Evolutionary conservation across 2,329 filamentous ascomycete species (phyloP).

Genomic region (Aspergillus fischeri): DNA sequence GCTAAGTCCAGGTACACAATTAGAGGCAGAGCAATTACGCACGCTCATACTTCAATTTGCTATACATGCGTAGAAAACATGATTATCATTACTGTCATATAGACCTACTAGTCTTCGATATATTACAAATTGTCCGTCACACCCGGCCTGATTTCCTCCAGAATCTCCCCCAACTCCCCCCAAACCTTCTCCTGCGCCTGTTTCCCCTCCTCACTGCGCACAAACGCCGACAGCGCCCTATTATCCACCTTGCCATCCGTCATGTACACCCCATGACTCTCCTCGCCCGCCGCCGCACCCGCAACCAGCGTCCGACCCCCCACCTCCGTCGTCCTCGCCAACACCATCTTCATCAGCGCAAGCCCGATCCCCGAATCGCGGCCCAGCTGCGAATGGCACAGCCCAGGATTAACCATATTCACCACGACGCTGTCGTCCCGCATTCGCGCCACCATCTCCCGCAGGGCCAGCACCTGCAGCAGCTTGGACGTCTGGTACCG

Average conservation of each 20-base stretch:
- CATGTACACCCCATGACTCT: conserved; percentile 48
- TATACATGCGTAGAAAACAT: no score
- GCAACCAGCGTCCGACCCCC: conserved; percentile 45
- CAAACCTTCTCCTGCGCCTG: conserved; percentile 40
- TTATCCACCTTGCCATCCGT: conserved; percentile 29
- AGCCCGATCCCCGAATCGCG: conserved; percentile 29
- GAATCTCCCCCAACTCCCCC: conserved; percentile 39
- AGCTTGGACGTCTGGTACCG: conserved; percentile 48
- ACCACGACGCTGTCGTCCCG: conserved; percentile 39
- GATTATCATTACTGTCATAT: no score
- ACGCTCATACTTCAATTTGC: no score
- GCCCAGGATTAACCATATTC: conserved; percentile 52
- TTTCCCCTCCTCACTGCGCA: conserved; percentile 38
- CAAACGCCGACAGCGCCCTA: conserved; percentile 30
- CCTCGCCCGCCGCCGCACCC: conserved; percentile 35
- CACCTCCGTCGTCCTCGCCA: conserved; percentile 44
- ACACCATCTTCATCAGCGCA: conserved; percentile 23
- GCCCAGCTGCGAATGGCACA: conserved; percentile 47
- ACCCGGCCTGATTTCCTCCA: conserved; percentile 43
- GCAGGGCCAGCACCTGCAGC: conserved; percentile 44
- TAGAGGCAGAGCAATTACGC: no score
- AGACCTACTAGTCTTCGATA: no score
- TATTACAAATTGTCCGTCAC: conserved; percentile 15
- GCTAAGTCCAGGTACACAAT: no score
- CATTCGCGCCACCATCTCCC: conserved; percentile 35